These are phyloP conservation scores for Pestalotiopsis sp. DNA, from an alignment of 2,329 filamentous ascomycete species.

Conservation along the genomic window DNA sequence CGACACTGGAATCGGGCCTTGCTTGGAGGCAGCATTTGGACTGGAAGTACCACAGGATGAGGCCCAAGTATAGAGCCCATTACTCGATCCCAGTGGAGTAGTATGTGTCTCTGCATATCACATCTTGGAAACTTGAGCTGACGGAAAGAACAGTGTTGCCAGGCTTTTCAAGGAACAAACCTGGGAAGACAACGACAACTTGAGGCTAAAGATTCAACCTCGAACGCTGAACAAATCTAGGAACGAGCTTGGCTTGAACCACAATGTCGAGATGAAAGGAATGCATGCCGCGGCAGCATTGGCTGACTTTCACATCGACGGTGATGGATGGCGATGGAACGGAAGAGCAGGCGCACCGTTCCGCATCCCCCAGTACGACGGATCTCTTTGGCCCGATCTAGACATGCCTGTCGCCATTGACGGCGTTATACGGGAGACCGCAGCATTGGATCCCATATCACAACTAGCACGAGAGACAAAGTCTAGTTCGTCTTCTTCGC, in stretches of 20 bases:
- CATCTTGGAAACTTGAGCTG: neutral
- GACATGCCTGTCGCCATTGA: slow-evolving; percentile 29
- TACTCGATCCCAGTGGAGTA: slow-evolving; percentile 31
- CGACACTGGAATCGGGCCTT: slow-evolving; percentile 31
- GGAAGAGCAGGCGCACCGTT: slow-evolving; percentile 28
- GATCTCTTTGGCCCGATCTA: slow-evolving; percentile 27
- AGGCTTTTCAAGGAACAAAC: slow-evolving; percentile 25
- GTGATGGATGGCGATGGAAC: slow-evolving; percentile 30
- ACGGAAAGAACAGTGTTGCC: slow-evolving; percentile 22
- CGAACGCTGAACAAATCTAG: neutral
- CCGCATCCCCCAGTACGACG: slow-evolving; percentile 34
- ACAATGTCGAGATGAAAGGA: neutral
- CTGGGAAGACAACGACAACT: neutral
- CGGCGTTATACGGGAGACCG: slow-evolving; percentile 26
- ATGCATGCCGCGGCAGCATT: slow-evolving; percentile 17
- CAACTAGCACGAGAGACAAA: neutral
- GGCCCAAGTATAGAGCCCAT: slow-evolving; percentile 35
- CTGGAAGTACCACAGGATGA: slow-evolving; percentile 33
- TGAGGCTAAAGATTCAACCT: neutral
- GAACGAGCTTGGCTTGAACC: neutral
- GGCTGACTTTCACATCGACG: slow-evolving; percentile 28
- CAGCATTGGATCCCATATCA: slow-evolving; percentile 4
- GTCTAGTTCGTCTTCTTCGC: neutral
- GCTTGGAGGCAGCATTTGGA: slow-evolving; percentile 35
- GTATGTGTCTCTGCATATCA: slow-evolving; percentile 23